Conservation (phyloP, 306 rosid species). For the Quercus mongolica region DNA sequence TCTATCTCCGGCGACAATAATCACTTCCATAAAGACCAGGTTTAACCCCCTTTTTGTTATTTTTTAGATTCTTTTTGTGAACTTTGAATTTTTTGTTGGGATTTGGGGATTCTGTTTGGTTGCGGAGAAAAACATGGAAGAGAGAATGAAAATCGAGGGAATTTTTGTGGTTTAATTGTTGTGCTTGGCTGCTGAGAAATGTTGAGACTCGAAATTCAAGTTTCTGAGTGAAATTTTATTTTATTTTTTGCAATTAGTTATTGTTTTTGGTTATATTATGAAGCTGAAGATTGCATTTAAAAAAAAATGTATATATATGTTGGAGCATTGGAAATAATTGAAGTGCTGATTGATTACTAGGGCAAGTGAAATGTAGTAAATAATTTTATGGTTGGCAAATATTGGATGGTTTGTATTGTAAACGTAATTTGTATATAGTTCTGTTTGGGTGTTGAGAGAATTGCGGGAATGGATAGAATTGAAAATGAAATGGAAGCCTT, state of each 20-base stretch:
- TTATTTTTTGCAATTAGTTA: not conserved
- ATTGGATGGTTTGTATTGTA: no score
- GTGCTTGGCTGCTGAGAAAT: not conserved
- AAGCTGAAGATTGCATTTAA: not conserved
- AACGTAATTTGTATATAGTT: no score
- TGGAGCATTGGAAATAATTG: not conserved
- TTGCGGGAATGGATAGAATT: no score
- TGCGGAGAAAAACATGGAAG: not conserved
- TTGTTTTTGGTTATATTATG: not conserved
- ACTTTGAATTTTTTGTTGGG: not conserved
- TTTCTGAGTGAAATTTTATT: not conserved
- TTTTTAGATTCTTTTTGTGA: not conserved
- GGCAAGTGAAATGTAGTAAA: not conserved
- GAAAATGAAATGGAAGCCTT: no score
- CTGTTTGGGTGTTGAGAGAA: no score
- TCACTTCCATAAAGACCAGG: slow-evolving; percentile 74
- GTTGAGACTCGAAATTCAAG: not conserved
- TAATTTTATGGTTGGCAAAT: not conserved
- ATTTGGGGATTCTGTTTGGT: not conserved
- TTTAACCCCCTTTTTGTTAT: not conserved
- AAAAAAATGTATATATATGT: not conserved
- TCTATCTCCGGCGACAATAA: slow-evolving; percentile 70
- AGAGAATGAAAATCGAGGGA: not conserved
- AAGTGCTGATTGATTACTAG: not conserved
- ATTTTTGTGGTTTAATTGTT: not conserved